A percentile compares a stretch with the other conserved stretches of the same genome.
Conservation (phyloP, 148 eudicot genomes). For the Rhododendron kiyosumense region DNA sequence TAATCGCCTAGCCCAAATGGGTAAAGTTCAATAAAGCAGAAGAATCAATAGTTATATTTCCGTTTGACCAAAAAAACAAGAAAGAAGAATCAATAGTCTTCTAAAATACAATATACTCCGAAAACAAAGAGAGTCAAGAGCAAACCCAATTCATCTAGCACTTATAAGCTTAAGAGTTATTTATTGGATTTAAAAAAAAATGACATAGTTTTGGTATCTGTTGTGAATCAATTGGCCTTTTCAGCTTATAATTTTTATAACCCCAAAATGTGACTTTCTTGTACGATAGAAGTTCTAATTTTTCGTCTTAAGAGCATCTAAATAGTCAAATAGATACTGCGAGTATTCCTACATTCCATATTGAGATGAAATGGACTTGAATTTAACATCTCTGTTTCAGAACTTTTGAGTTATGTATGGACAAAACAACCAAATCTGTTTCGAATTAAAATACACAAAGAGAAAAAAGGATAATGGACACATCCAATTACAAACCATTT, state of each 20-base stretch:
- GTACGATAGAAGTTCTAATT: background rate
- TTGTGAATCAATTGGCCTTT: background rate
- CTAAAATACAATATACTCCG: background rate
- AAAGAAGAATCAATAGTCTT: background rate
- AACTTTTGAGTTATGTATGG: background rate
- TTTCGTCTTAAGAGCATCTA: background rate
- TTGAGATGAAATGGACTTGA: background rate
- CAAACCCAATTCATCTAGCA: background rate
- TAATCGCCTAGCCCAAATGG: conserved; percentile 48
- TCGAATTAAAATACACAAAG: background rate
- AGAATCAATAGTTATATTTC: background rate
- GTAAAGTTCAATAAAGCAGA: background rate
- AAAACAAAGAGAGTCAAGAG: background rate
- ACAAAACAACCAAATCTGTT: background rate
- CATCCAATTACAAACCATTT: background rate
- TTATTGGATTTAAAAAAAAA: background rate
- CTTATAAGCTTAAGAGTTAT: background rate
- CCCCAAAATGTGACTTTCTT: background rate
- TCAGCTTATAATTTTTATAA: background rate
- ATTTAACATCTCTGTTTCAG: background rate
- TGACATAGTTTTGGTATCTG: background rate
- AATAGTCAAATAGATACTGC: background rate
- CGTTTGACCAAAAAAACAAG: too few species aligned
- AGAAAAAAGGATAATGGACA: background rate
- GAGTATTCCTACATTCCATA: background rate